These are phyloP conservation scores for Chaetomium sp. DNA, from an alignment of 2,329 filamentous ascomycete genomes.

Conservation along the genomic window DNA sequence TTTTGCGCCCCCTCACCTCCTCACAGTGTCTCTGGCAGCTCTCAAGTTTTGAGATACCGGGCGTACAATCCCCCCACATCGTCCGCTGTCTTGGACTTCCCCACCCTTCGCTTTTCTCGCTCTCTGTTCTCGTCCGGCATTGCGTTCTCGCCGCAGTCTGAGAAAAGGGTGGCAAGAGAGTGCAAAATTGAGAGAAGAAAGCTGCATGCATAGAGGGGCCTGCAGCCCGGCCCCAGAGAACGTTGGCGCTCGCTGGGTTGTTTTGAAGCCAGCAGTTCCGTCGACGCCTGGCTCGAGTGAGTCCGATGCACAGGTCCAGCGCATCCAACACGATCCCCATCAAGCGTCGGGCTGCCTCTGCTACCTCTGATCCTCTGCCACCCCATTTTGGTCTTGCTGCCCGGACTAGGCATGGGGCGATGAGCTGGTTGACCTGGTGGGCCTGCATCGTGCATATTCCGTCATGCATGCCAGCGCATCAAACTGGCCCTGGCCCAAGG, in stretches of 20 bases:
- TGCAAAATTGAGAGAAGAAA: too few relatives aligned
- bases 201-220: conserved; percentile 2
- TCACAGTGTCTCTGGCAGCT: neutral
- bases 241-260: too few relatives aligned
- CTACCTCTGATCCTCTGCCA: neutral
- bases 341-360: neutral
- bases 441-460: conserved; percentile 49
- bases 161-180: conserved; percentile 6
- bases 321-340: conserved; percentile 1
- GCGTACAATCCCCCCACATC: neutral
- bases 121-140: conserved; percentile 4
- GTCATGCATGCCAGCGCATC: conserved; percentile 55
- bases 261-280: neutral
- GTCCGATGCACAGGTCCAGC: conserved; percentile 8
- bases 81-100: conserved; percentile 8
- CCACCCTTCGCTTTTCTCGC: neutral
- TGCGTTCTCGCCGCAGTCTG: conserved; percentile 7
- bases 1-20: neutral
- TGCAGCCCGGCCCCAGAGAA: neutral
- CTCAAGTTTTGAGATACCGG: neutral
- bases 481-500: conserved; percentile 38
- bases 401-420: conserved; percentile 26
- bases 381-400: conserved; percentile 19
- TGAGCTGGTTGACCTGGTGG: conserved; percentile 41
- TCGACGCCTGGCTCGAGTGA: conserved; percentile 8